These are phyloP conservation scores for Xenoacremonium recifei DNA, from an alignment of 2,329 filamentous ascomycete species.

Conservation along the genomic window DNA sequence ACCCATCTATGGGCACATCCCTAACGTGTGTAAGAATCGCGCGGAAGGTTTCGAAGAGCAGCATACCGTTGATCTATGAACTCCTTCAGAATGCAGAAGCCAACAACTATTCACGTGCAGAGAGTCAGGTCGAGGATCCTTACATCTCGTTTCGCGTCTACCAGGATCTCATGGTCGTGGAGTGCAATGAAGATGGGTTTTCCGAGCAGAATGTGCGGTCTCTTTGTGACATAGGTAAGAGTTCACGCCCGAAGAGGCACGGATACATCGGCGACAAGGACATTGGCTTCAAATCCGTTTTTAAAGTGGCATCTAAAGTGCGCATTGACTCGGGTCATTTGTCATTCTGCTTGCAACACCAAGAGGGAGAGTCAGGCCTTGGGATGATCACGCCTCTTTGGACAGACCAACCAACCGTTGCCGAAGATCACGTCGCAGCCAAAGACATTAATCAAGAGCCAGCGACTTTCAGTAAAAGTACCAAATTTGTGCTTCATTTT, in stretches of 20 bases:
- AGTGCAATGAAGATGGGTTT: slow-evolving; percentile 13
- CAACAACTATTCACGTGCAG: background rate
- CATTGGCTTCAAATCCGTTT: slow-evolving; percentile 9
- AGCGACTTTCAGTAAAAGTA: too few relatives aligned
- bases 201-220: background rate
- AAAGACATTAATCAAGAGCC: too few relatives aligned
- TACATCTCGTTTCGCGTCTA: slow-evolving; percentile 5
- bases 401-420: too few relatives aligned
- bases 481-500: too few relatives aligned
- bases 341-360: background rate
- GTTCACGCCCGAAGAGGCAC: slow-evolving; percentile 3
- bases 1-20: too few relatives aligned
- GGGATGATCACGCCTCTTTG: background rate
- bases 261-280: slow-evolving; percentile 7
- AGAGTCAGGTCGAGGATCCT: background rate
- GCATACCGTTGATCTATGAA: too few relatives aligned
- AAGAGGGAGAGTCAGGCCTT: background rate
- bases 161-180: slow-evolving; percentile 2
- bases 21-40: too few relatives aligned
- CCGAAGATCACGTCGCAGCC: too few relatives aligned
- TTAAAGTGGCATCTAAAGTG: slow-evolving; percentile 5
- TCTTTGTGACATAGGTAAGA: background rate
- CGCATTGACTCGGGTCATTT: background rate
- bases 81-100: slow-evolving; percentile 11
- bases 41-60: too few relatives aligned